These are phyloP conservation scores for Lactifluus piperatus DNA, from an alignment of 768 basidiomycete species.

Conservation along the genomic window DNA sequence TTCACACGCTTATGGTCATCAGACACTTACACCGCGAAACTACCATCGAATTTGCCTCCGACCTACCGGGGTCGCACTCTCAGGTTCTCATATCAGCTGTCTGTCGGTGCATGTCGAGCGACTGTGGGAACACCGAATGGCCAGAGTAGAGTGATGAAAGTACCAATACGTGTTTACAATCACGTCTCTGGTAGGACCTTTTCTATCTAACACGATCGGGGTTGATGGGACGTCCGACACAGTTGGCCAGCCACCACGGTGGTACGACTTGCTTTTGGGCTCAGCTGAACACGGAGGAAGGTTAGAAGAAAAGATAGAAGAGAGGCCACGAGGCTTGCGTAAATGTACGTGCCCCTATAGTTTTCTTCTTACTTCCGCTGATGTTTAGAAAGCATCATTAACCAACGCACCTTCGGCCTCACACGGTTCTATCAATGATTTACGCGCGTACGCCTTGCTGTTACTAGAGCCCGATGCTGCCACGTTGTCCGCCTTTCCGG, in stretches of 20 bases:
- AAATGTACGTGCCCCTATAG: conserved; percentile 2
- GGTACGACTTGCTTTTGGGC: conserved; percentile 9
- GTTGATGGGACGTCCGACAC: not conserved
- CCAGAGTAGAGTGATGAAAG: conserved; percentile 73
- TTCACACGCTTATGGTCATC: conserved; percentile 4
- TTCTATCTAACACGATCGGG: not conserved
- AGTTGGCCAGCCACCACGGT: conserved; percentile 14
- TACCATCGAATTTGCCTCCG: conserved; percentile 81
- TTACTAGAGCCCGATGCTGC: conserved; percentile 13
- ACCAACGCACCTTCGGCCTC: not conserved
- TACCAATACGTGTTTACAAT: conserved; percentile 88
- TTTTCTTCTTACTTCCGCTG: not conserved
- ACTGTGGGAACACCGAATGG: conserved; percentile 35
- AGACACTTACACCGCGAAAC: conserved; percentile 73
- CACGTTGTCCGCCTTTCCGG: conserved; percentile 6
- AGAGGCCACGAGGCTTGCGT: conserved; percentile 1
- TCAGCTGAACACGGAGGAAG: conserved; percentile 6
- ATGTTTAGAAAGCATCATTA: not conserved
- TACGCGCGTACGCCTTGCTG: conserved; percentile 13
- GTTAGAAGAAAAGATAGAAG: conserved; percentile 15
- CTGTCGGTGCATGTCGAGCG: conserved; percentile 80
- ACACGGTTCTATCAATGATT: conserved; percentile 11
- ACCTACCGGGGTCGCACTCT: conserved; percentile 82
- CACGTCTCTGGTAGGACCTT: conserved; percentile 56
- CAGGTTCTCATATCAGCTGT: conserved; percentile 81